Evolutionary conservation across 352 stramenopile genomes (phyloP).

Genomic region (Bremia lactucae): DNA sequence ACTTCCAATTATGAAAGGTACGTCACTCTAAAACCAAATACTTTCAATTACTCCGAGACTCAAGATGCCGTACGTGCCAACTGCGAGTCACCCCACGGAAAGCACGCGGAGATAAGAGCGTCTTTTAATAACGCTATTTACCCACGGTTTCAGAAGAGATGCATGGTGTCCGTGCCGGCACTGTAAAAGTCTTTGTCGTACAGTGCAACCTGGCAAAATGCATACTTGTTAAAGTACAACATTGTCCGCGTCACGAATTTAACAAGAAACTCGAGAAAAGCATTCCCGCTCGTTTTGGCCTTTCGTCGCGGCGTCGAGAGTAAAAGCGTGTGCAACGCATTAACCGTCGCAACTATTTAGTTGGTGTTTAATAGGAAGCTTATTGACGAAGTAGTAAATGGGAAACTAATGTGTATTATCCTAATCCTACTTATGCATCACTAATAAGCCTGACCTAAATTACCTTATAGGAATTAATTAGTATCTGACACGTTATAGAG

Average conservation of each 20-base stretch:
- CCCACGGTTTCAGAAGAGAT: constrained; percentile 67
- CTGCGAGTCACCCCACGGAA: constrained; percentile 57
- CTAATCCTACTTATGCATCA: too few relatives aligned
- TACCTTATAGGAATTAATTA: too few relatives aligned
- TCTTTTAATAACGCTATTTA: constrained; percentile 77
- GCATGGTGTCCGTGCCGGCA: constrained; percentile 68
- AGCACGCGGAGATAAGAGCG: constrained; percentile 72
- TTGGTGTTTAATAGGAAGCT: too few relatives aligned
- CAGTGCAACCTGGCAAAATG: constrained; percentile 78
- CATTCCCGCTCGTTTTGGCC: constrained; percentile 48
- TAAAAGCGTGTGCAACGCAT: constrained; percentile 53
- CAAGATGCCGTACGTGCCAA: too few relatives aligned
- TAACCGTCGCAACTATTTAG: constrained; percentile 63
- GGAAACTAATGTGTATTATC: too few relatives aligned
- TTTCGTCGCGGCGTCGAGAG: constrained; percentile 61
- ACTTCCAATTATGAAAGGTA: too few relatives aligned
- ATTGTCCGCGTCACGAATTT: constrained; percentile 60
- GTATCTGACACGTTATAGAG: too few relatives aligned
- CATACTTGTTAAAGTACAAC: constrained; percentile 84
- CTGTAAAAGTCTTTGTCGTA: constrained; percentile 76
- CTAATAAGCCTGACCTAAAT: too few relatives aligned
- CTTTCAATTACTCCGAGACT: too few relatives aligned
- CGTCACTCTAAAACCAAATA: too few relatives aligned
- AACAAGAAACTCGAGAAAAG: constrained; percentile 75
- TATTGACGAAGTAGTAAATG: too few relatives aligned